phyloP scores from a whole-genome alignment of 176 grass and related monocot genomes.

The Oryza australiensis region DNA sequence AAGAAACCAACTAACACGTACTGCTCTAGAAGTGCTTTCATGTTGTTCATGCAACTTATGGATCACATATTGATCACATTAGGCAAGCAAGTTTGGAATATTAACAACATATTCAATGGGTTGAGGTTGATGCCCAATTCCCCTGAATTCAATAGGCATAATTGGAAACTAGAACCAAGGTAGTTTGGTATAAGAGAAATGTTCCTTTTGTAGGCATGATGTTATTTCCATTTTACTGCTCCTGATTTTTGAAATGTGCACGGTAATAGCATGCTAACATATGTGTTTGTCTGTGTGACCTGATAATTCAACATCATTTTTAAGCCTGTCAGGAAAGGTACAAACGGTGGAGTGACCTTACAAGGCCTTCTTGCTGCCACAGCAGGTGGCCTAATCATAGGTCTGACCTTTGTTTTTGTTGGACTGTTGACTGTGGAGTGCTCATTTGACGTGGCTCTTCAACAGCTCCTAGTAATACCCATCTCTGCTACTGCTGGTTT shows the following conservation, averaged over 20 bases:
- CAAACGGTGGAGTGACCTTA: conserved; percentile 86
- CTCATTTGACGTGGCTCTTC: conserved; percentile 51
- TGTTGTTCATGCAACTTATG: conserved; percentile 1
- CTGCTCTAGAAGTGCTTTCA: background rate
- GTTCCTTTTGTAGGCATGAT: background rate
- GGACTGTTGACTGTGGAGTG: conserved; percentile 79
- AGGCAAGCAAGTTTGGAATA: conserved; percentile 19
- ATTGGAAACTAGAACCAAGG: background rate
- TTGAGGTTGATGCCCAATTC: background rate
- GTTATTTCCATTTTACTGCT: conserved; percentile 13
- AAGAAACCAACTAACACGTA: background rate
- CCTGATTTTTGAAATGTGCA: conserved; percentile 5
- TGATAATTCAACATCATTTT: conserved; percentile 35
- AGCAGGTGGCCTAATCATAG: conserved; percentile 74
- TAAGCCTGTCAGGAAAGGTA: conserved; percentile 84
- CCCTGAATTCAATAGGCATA: background rate
- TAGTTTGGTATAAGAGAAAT: background rate
- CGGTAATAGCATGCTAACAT: conserved; percentile 1
- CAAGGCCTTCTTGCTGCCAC: conserved; percentile 74
- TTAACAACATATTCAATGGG: background rate
- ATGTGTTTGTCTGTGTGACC: conserved; percentile 16
- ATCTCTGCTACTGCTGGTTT: conserved; percentile 72
- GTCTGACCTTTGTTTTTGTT: conserved; percentile 56
- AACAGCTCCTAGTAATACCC: conserved; percentile 67
- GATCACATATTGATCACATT: background rate